Conservation (phyloP, 2,329 filamentous ascomycete species). For the Sporothrix euskadiensis region DNA sequence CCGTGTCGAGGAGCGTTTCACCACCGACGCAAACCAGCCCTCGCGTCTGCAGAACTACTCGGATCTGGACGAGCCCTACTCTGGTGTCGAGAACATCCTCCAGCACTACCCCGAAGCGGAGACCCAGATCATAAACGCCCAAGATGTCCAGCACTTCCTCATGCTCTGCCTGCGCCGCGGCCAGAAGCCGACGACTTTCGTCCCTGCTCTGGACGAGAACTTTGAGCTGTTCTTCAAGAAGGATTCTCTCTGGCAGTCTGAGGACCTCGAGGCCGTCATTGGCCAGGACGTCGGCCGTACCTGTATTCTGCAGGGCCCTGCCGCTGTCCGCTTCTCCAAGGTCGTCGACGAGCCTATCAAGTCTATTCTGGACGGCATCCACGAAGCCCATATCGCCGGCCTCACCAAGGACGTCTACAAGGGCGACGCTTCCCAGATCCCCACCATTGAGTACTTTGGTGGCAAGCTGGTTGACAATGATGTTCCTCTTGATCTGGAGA, state of each 20-base stretch:
- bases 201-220: constrained; percentile 91
- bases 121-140: constrained; percentile 91
- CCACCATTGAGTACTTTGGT: constrained; percentile 91
- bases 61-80: constrained; percentile 81
- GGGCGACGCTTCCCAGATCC: constrained; percentile 71
- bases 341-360: constrained; percentile 91
- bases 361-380: constrained; percentile 89
- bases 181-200: constrained; percentile 96
- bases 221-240: constrained; percentile 99
- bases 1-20: constrained; percentile 95
- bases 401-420: constrained; percentile 79
- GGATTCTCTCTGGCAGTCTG: constrained; percentile 98
- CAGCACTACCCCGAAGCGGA: constrained; percentile 83
- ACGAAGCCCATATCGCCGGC: constrained; percentile 79
- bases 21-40: constrained; percentile 65
- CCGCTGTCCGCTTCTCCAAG: constrained; percentile 86
- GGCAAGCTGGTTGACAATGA: constrained; percentile 75
- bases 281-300: constrained; percentile 94
- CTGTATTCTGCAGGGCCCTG: constrained; percentile 93
- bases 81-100: constrained; percentile 75
- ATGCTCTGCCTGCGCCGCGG: constrained; percentile 85
- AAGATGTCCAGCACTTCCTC: constrained; percentile 96
- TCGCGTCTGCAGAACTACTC: constrained; percentile 88
- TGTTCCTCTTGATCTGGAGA: constrained; percentile 73
- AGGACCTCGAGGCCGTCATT: constrained; percentile 93